A percentile compares a stretch with the other conserved stretches of the same genome.
These are phyloP conservation scores for Coleophoma eucalyptorum DNA, from an alignment of 2,329 filamentous ascomycete genomes.

Conservation along the genomic window DNA sequence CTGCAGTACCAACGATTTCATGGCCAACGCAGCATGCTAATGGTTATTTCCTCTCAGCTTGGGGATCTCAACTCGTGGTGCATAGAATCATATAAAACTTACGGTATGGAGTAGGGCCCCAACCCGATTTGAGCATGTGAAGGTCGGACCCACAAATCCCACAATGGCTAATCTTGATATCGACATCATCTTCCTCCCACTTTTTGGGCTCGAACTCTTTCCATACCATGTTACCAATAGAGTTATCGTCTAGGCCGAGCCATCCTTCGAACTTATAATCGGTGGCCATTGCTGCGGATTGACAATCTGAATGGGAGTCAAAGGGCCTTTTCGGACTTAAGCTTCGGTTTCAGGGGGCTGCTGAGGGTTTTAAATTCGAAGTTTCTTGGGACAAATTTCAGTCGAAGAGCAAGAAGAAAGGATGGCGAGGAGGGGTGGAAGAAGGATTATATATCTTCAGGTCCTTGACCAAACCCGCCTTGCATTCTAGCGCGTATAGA, in stretches of 20 bases:
- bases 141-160: constrained; percentile 43
- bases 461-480: too few species aligned
- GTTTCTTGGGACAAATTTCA: too few species aligned
- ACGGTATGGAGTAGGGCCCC: constrained; percentile 8
- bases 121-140: constrained; percentile 28
- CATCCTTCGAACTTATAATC: constrained; percentile 32
- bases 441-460: too few species aligned
- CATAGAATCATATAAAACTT: not conserved
- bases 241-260: constrained; percentile 29
- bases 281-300: too few species aligned
- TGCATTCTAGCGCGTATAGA: too few species aligned
- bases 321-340: too few species aligned
- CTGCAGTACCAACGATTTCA: constrained; percentile 14
- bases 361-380: too few species aligned
- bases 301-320: too few species aligned
- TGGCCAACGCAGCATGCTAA: constrained; percentile 40
- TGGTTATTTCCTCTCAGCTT: not conserved
- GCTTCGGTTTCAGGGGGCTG: too few species aligned
- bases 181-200: constrained; percentile 46
- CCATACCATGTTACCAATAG: constrained; percentile 29
- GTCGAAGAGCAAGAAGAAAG: too few species aligned
- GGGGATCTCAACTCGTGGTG: constrained; percentile 1
- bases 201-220: constrained; percentile 40
- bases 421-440: too few species aligned
- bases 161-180: constrained; percentile 47